Evolutionary conservation across 768 basidiomycete genomes (phyloP), one percentile per base, ranked within the genome.

Genomic region (Leccinum subtestaceum): DNA sequence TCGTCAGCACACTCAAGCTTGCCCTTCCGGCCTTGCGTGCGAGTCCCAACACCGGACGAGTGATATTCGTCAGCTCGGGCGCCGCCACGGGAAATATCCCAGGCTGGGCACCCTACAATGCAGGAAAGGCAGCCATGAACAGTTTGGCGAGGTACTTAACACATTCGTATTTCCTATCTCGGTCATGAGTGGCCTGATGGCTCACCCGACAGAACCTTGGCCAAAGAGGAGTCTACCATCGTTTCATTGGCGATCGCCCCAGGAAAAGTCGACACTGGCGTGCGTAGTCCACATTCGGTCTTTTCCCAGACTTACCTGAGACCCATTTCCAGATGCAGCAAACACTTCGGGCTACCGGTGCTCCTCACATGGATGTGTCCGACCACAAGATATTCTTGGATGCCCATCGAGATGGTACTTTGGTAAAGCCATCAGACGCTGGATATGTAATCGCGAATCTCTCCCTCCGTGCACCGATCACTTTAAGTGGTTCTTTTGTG

Each of bases 101-200:
- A 6, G 88, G 84, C 3, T 96, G 91, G 92, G 92, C 84, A 1
- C 82, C 89, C 0, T 93, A 93, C 71, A 90, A 83, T 60, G 88
- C 94, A 11, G 79, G 82, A 58, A 95, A 98, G 72, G 93, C 95
- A 1, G 93, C 93, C 2, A 80, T 94, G 85, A 97, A 95, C 72
- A 89, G 88, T 21, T 76, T 97, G 46, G 86, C 85, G 75, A 83
- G 89, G 91, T 88, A 32, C 32, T 32, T 32, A 36, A 89, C 87
- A 29, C 87, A 29, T 43, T 12, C 25, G 15, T 31, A 27, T 68
- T 67, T 60, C 60, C 62, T 29, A n/a, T 51, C 10, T 51, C 10
- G 43, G 52, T 25, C 29, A 19, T 15, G 17, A 34, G n/a, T 31
- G 17, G 10, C 34, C 49, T 62, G 56, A 70, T 50, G 17, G 38